Conservation (phyloP, 2,329 filamentous ascomycete genomes). For the Moelleriella libera region DNA sequence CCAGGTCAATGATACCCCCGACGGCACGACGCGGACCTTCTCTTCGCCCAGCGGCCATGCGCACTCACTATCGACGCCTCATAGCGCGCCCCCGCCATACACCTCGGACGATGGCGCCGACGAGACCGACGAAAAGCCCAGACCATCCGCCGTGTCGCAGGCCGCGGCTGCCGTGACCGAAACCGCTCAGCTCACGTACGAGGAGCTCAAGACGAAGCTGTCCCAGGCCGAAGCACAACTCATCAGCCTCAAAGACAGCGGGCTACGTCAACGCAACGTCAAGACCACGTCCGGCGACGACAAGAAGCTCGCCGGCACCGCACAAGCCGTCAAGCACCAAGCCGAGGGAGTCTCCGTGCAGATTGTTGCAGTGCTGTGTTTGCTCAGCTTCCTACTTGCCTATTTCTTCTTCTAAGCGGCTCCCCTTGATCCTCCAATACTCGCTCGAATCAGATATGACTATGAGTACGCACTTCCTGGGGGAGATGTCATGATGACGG, state of each 20-base stretch:
- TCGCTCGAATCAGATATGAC: no score
- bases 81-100: slow-evolving; percentile 18
- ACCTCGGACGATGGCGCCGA: slow-evolving; percentile 18
- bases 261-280: slow-evolving; percentile 67
- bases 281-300: slow-evolving; percentile 34
- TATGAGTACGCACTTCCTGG: no score
- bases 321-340: slow-evolving; percentile 40
- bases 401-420: slow-evolving; percentile 78
- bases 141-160: slow-evolving; percentile 15
- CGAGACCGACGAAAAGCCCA: slow-evolving; percentile 14
- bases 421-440: no score
- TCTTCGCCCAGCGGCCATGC: slow-evolving; percentile 26
- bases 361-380: slow-evolving; percentile 68
- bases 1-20: slow-evolving; percentile 27
- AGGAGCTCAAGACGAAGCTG: slow-evolving; percentile 61
- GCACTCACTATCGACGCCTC: slow-evolving; percentile 12
- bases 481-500: no score
- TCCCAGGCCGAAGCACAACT: slow-evolving; percentile 64
- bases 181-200: slow-evolving; percentile 23
- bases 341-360: slow-evolving; percentile 73
- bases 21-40: slow-evolving; percentile 24
- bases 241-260: slow-evolving; percentile 54
- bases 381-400: slow-evolving; percentile 83
- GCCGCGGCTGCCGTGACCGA: slow-evolving; percentile 34
- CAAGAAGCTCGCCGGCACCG: slow-evolving; percentile 33